Conservation (phyloP, 2,329 filamentous ascomycete genomes). For the Phialocephala subalpina region DNA sequence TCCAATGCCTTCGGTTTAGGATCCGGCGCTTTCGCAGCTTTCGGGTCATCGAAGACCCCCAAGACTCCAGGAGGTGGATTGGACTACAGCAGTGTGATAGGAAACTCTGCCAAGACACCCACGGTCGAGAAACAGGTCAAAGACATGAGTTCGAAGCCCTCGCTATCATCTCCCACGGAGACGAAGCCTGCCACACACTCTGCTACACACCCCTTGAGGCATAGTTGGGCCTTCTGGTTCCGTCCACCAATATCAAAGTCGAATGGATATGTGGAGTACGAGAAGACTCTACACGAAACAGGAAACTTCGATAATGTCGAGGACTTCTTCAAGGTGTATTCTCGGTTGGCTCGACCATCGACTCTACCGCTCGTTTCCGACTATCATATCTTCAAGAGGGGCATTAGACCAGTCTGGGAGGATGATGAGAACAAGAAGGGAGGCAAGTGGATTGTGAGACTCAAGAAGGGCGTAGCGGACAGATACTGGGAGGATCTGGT, state of each 20-base stretch:
- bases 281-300: constrained; percentile 92
- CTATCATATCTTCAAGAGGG: constrained; percentile 97
- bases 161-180: constrained; percentile 52
- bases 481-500: constrained; percentile 97
- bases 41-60: constrained; percentile 80
- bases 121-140: constrained; percentile 69
- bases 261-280: constrained; percentile 86
- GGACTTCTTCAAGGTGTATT: constrained; percentile 90
- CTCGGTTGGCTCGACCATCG: constrained; percentile 89
- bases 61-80: constrained; percentile 85
- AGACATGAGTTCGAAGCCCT: constrained; percentile 48
- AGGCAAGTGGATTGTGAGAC: constrained; percentile 95
- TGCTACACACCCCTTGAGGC: constrained; percentile 71
- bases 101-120: constrained; percentile 58
- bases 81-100: constrained; percentile 71
- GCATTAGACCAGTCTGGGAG: constrained; percentile 97
- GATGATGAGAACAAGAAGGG: constrained; percentile 96
- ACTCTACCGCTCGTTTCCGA: constrained; percentile 90
- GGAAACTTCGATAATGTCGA: constrained; percentile 84
- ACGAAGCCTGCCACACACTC: constrained; percentile 51
- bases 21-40: constrained; percentile 96
- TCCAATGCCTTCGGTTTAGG: constrained; percentile 93
- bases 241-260: constrained; percentile 96
- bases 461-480: constrained; percentile 97
- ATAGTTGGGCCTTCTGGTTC: constrained; percentile 97